Evolutionary conservation across 176 grass and related monocot species (phyloP).

Genomic region (Oryza longistaminata): DNA sequence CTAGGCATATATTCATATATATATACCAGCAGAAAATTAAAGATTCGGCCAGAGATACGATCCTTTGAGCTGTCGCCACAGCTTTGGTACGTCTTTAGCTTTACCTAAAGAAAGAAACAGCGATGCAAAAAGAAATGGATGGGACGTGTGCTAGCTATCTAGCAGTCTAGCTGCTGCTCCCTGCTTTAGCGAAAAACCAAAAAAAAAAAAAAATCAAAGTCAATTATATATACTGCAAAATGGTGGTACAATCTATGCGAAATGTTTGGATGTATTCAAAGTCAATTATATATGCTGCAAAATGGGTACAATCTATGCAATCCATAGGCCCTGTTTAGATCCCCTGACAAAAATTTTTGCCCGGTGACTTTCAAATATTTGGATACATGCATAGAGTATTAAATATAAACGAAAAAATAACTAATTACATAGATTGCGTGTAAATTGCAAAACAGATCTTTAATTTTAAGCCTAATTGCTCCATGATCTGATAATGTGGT

Average conservation of each 20-base stretch:
- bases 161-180: neutral
- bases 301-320: too few relatives aligned
- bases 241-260: neutral
- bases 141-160: neutral
- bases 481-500: too few relatives aligned
- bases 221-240: neutral
- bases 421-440: too few relatives aligned
- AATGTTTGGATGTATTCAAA: neutral
- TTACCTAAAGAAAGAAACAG: constrained; percentile 27
- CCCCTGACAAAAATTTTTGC: too few relatives aligned
- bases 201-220: constrained; percentile 14
- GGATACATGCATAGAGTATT: too few relatives aligned
- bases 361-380: too few relatives aligned
- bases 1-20: neutral
- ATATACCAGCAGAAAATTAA: neutral
- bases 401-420: too few relatives aligned
- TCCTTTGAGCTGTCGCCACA: constrained; percentile 31
- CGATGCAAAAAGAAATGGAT: constrained; percentile 20
- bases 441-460: too few relatives aligned
- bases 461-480: too few relatives aligned
- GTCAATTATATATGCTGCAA: too few relatives aligned
- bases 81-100: constrained; percentile 36
- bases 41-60: constrained; percentile 24
- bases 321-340: too few relatives aligned
- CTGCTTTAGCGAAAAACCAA: neutral